These are phyloP conservation scores for Pseudogymnoascus sp. DNA, from an alignment of 2,329 filamentous ascomycete genomes.

Conservation along the genomic window DNA sequence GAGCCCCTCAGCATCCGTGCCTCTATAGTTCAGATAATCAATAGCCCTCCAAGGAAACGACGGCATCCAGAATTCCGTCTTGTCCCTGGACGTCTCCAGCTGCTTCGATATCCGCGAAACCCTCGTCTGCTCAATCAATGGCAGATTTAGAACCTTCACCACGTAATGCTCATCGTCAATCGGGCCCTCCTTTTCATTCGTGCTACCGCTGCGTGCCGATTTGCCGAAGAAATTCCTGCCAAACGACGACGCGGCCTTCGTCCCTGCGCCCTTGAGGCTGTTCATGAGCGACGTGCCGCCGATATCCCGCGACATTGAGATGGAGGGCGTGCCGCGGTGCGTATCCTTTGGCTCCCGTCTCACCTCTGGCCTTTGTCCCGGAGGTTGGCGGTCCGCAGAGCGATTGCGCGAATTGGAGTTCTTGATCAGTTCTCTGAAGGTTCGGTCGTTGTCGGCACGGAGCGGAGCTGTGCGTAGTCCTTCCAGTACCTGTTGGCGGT, in stretches of 20 bases:
- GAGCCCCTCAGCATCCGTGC: constrained; percentile 85
- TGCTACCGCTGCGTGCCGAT: constrained; percentile 60
- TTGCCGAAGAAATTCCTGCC: constrained; percentile 80
- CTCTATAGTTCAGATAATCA: constrained; percentile 91
- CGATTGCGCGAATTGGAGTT: constrained; percentile 56
- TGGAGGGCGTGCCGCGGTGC: constrained; percentile 37
- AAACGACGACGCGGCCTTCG: constrained; percentile 69
- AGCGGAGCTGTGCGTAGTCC: constrained; percentile 49
- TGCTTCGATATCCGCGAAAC: constrained; percentile 84
- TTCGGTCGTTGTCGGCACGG: constrained; percentile 49
- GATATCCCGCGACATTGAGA: constrained; percentile 48
- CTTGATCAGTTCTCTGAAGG: constrained; percentile 58
- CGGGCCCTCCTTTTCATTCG: constrained; percentile 55
- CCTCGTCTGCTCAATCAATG: constrained; percentile 82
- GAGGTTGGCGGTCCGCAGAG: constrained; percentile 58
- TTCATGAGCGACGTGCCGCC: constrained; percentile 58
- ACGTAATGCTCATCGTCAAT: constrained; percentile 78
- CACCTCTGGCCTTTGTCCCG: constrained; percentile 32
- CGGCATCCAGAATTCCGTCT: constrained; percentile 99
- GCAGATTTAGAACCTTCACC: constrained; percentile 75
- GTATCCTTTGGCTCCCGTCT: constrained; percentile 28
- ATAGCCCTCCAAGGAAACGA: constrained; percentile 92
- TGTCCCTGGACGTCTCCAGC: constrained; percentile 79
- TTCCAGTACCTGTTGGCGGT: constrained; percentile 26
- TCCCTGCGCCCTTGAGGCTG: constrained; percentile 64